Evolutionary conservation across 306 rosid species (phyloP), one percentile per base, ranked within the genome.

Genomic region (Cicer arietinum): DNA sequence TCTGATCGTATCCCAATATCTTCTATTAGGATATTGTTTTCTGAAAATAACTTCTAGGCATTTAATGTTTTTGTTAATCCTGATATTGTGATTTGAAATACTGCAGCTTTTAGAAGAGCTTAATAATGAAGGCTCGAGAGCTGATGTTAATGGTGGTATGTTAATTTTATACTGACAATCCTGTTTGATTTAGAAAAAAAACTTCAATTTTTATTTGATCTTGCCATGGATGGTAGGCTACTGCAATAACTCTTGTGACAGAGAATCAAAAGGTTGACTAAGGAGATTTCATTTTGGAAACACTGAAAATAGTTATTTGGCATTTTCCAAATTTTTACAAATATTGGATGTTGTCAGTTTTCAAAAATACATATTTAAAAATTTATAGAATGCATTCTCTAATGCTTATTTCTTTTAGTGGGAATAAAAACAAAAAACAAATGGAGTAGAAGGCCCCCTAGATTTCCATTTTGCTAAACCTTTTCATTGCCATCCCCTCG

Each of bases 81-180:
- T 70, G 20, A 71, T 70, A 30, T 69, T 52, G 56, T 48, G 42
- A 42, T 73, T 41, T 48, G 56, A 9, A 40, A 65, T 69, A 62
- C 73, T 84, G 68, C 95, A 93, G 97, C 89, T 90, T 54, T 25
- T 90, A 37, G 91, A 93, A 56, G 94, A 93, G 84, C 84, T 89
- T 60, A 90, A 89, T 79, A 74, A 62, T 10, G 92, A 73, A 58
- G 86, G 84, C 48, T 67, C 52, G 77, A 80, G 77, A 84, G 74
- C 85, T 51, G 95, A 90, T 71, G 84, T 46, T 74, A 90, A 85
- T 65, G 84, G 69, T 7, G 98, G 95, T 93, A 83, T 25, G 90
- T 65, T 69, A 47, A 50, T 22, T 63, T 63, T 44, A 9, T 39
- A 9, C 60, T 13, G 22, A 56, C 73, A 43, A 43, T 61, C 67